Percentiles rank a stretch among this genome's conserved stretches.
Evolutionary conservation across 2,329 filamentous ascomycete genomes (phyloP).

Genomic region (Penicillium rolfsii): DNA sequence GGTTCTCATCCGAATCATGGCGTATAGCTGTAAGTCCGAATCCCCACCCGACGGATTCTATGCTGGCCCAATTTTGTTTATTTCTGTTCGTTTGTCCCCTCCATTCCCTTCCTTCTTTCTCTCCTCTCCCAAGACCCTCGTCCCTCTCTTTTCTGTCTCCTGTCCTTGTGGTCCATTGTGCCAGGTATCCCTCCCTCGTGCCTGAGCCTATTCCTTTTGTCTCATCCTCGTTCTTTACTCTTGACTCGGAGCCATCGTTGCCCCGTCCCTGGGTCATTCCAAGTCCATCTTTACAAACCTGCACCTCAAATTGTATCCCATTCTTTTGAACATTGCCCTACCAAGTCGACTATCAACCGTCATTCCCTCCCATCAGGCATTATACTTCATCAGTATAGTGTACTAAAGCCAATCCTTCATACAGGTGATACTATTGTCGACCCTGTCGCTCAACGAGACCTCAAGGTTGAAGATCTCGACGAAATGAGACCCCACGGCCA

Average conservation of each 20-base stretch:
- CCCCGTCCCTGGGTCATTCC: slow-evolving; percentile 2
- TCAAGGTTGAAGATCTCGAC: slow-evolving; percentile 37
- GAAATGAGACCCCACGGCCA: slow-evolving; percentile 45
- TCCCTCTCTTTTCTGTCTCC: slow-evolving; percentile 23
- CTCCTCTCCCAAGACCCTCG: slow-evolving; percentile 23
- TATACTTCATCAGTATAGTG: neutral
- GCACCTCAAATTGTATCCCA: neutral
- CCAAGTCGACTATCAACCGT: neutral
- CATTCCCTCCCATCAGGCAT: slow-evolving; percentile 4
- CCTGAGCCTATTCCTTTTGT: slow-evolving; percentile 14
- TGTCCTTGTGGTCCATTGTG: neutral
- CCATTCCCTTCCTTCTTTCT: slow-evolving; percentile 29
- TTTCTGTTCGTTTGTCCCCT: slow-evolving; percentile 45
- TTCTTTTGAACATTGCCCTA: neutral
- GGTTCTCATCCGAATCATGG: slow-evolving; percentile 39
- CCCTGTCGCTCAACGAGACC: slow-evolving; percentile 31
- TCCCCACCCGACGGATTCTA: slow-evolving; percentile 35
- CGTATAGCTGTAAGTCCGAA: slow-evolving; percentile 45
- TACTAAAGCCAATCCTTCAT: slow-evolving; percentile 17
- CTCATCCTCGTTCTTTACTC: slow-evolving; percentile 14
- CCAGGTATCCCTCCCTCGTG: slow-evolving; percentile 3
- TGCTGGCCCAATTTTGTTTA: slow-evolving; percentile 42
- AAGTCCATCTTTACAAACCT: slow-evolving; percentile 4
- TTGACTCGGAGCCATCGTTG: slow-evolving; percentile 15
- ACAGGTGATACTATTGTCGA: slow-evolving; percentile 38